A percentile compares a stretch with the other conserved stretches of the same genome.
phyloP scores from a whole-genome alignment of 2,329 filamentous ascomycete species.

The Aspergillus sp. region DNA sequence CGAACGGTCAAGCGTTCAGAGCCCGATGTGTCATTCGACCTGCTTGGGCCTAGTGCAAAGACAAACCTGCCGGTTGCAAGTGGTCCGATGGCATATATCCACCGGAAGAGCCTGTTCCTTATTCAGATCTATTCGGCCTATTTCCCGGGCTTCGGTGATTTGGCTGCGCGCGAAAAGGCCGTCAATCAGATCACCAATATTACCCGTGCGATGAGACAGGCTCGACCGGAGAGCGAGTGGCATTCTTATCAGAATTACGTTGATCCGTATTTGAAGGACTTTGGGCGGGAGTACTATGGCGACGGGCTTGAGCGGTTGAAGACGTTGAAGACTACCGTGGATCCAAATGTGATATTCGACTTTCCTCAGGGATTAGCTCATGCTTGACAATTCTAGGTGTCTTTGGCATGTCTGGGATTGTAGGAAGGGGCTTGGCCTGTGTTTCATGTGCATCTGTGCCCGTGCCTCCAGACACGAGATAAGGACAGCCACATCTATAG shows the following conservation, averaged over 20 bases:
- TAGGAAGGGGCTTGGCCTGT: too few relatives aligned
- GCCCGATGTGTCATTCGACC: constrained; percentile 5
- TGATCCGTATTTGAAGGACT: constrained; percentile 2
- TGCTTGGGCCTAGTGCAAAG: background rate
- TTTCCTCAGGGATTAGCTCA: constrained; percentile 3
- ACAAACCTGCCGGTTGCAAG: background rate
- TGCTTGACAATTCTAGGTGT: background rate
- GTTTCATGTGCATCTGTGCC: too few relatives aligned
- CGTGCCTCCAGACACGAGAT: too few relatives aligned
- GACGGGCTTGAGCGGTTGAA: background rate
- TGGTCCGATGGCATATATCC: constrained; percentile 5
- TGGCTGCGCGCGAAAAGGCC: background rate
- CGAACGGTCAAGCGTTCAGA: background rate
- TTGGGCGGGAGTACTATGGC: constrained; percentile 6
- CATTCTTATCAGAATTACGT: constrained; percentile 7
- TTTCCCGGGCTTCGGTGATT: constrained; percentile 2
- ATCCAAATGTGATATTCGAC: constrained; percentile 2
- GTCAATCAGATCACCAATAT: background rate
- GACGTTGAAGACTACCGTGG: background rate
- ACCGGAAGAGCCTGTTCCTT: constrained; percentile 1
- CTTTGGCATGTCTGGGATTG: too few relatives aligned
- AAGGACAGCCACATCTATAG: too few relatives aligned
- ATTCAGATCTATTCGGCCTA: constrained; percentile 6
- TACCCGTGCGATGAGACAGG: constrained; percentile 1
- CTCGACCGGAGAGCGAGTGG: background rate